Conservation (phyloP, 768 basidiomycete genomes). For the Panaeolus cyanescens region DNA sequence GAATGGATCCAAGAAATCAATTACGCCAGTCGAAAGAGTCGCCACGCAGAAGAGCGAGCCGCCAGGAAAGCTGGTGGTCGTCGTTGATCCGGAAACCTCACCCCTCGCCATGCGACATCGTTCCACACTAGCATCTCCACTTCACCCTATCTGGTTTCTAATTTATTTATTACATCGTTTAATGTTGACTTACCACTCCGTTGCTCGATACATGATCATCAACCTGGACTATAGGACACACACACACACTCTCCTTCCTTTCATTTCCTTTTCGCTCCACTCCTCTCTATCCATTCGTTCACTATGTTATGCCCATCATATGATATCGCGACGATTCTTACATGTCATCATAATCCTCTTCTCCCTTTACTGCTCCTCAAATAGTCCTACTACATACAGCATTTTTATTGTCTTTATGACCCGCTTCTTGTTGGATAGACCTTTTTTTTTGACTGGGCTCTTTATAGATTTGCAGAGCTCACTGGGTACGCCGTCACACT, state of each 20-base stretch:
- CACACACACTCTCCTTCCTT: too few relatives aligned
- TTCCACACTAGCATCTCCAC: not conserved
- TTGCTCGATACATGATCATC: not conserved
- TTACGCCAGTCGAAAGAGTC: constrained; percentile 41
- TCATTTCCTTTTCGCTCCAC: not conserved
- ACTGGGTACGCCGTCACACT: not conserved
- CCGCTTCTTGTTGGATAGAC: not conserved
- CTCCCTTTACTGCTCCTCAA: not conserved
- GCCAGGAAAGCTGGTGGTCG: constrained; percentile 22
- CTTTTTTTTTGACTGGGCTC: not conserved
- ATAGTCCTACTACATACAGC: not conserved
- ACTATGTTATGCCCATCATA: not conserved
- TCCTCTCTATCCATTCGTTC: not conserved
- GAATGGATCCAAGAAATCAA: constrained; percentile 41
- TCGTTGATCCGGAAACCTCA: constrained; percentile 2
- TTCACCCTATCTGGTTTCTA: not conserved
- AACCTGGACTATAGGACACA: not conserved
- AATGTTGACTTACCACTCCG: not conserved
- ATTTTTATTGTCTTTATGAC: not conserved
- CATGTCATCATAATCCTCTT: not conserved
- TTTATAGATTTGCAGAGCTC: not conserved
- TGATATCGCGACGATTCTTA: not conserved
- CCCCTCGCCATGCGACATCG: not conserved
- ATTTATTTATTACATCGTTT: not conserved
- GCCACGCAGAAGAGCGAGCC: constrained; percentile 46